Percentiles rank a stretch among this genome's conserved stretches.
Conservation (phyloP, 352 stramenopile genomes). For the Plasmopara halstedii region DNA sequence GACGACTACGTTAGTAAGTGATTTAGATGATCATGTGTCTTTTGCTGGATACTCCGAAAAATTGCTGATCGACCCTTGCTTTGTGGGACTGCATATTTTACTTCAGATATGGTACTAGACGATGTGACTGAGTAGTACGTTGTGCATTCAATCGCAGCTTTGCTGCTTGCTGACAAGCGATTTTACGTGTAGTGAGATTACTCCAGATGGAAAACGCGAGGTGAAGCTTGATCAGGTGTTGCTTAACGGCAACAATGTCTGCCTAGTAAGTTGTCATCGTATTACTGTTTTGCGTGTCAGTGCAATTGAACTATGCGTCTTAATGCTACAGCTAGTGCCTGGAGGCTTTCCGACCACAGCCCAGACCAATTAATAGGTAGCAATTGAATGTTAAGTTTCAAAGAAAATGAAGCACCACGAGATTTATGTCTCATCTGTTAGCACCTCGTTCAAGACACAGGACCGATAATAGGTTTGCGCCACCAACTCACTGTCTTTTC, state of each 20-base stretch:
- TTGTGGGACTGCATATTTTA: neutral
- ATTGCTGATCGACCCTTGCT: no score
- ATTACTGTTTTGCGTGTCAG: neutral
- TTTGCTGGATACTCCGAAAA: no score
- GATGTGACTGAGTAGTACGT: constrained; percentile 93
- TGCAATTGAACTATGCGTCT: constrained; percentile 8
- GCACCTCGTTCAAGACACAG: neutral
- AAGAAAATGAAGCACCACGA: no score
- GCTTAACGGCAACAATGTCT: constrained; percentile 98
- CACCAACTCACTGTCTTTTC: neutral
- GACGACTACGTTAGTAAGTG: constrained; percentile 96
- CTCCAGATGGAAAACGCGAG: constrained; percentile 77
- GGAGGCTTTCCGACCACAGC: constrained; percentile 51
- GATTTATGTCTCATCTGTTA: neutral
- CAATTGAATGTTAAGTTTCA: no score
- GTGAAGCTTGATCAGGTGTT: constrained; percentile 93
- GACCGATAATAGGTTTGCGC: neutral
- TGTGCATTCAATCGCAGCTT: constrained; percentile 1
- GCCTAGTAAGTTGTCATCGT: constrained; percentile 46
- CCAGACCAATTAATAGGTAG: constrained; percentile 4
- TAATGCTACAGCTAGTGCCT: constrained; percentile 53
- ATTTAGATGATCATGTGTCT: neutral
- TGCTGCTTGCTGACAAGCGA: neutral
- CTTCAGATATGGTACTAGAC: constrained; percentile 87
- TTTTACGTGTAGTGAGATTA: constrained; percentile 57